Conservation (phyloP, 1,284 basidiomycete genomes). For the Phlebopus sp. region DNA sequence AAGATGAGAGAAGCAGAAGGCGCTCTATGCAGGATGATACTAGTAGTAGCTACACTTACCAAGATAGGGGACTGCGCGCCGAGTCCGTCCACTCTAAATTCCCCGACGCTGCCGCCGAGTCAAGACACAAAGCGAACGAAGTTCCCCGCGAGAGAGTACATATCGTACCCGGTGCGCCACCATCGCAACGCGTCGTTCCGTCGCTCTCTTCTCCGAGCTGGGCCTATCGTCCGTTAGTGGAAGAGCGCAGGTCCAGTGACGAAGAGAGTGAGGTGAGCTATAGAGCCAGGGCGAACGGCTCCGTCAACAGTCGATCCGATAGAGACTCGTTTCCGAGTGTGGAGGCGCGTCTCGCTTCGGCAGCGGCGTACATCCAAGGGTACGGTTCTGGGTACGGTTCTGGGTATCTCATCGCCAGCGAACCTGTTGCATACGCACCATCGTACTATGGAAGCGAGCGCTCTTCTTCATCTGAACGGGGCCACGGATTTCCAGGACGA, state of each 20-base stretch:
- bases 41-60: slow-evolving; percentile 3
- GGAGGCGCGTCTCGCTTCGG: slow-evolving; percentile 26
- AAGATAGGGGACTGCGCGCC: slow-evolving; percentile 12
- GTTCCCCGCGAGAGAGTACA: slow-evolving; percentile 14
- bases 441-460: slow-evolving; percentile 20
- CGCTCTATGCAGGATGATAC: slow-evolving; percentile 13
- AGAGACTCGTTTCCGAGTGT: slow-evolving; percentile 6
- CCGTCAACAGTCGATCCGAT: neutral
- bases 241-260: slow-evolving; percentile 27
- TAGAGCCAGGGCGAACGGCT: slow-evolving; percentile 13
- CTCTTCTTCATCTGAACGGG: slow-evolving; percentile 24
- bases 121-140: slow-evolving; percentile 9
- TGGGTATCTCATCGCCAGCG: slow-evolving; percentile 22
- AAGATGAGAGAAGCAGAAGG: slow-evolving; percentile 20
- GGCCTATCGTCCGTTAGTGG: slow-evolving; percentile 29
- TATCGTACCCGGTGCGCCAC: slow-evolving; percentile 1
- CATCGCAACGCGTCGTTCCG: slow-evolving; percentile 6
- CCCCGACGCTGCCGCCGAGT: slow-evolving; percentile 5
- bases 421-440: slow-evolving; percentile 11
- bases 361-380: slow-evolving; percentile 28
- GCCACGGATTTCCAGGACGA: slow-evolving; percentile 24
- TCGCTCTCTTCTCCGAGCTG: slow-evolving; percentile 29
- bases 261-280: slow-evolving; percentile 25
- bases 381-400: slow-evolving; percentile 30
- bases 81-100: slow-evolving; percentile 12